Evolutionary conservation across 2,329 filamentous ascomycete species (phyloP), one percentile per base, ranked within the genome.

Genomic region (Atkinsonella hypoxylon): DNA sequence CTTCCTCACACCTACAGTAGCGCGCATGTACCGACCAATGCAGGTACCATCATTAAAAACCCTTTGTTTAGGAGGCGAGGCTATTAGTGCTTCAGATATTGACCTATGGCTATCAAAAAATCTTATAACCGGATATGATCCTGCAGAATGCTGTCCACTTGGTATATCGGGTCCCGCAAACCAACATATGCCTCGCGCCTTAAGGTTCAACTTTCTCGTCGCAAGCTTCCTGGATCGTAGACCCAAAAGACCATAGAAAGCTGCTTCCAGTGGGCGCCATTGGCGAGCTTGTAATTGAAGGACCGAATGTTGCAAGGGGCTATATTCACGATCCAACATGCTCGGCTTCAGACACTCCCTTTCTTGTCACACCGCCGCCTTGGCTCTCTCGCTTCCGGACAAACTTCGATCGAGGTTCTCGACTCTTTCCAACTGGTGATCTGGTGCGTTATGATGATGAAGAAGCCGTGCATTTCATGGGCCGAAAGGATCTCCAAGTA

Each of bases 301-400:
- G 74, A 1, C 74, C 75, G 2, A 68, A 73, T 26, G 71, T 82
- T 22, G 76, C 74, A 22, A 67, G 72, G 15, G 76, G 76, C 26
- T 82, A 82, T 51, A 62, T 79, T 31, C 71, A 74, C 79, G 74
- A 48, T 12, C 73, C 61, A 71, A 5, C 34, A 39, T 45, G n/a
- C n/a, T 45, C n/a, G 9, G n/a, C 30, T 17, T 2, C 43, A 22
- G 18, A 20, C 31, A 36, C 32, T n/a, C 32, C 44, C 39, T 46
- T 34, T 22, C 5, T 46, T 46, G 44, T 36, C n/a, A 46, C 26
- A 17, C 44, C 30, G 9, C 26, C 44, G 10, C 18, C 17, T 15
- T 46, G 44, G 44, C 30, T 20, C 3, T 34, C 58, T 64, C 12
- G 15, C 34, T 40, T 40, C 26, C 15, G 57, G 59, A 1, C 68